Conservation (phyloP, 257 asterid genomes). For the Echites panduratus region DNA sequence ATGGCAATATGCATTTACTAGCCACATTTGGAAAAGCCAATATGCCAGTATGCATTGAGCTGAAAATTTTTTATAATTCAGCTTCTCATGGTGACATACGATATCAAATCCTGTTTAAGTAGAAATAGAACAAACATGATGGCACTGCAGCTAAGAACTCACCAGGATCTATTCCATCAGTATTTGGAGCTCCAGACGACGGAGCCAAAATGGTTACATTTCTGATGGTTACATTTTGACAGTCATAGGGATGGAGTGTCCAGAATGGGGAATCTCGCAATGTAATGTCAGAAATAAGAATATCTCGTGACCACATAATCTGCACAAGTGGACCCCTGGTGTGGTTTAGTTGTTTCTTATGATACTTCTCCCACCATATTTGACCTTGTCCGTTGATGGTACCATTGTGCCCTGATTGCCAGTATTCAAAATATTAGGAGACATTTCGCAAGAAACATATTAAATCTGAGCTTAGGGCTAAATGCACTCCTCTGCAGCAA, state of each 20-base stretch:
- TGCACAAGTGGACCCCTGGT: constrained; percentile 94
- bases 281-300: constrained; percentile 66
- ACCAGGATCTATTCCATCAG: constrained; percentile 98
- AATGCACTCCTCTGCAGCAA: background rate
- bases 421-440: constrained; percentile 26
- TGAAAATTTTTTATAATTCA: background rate
- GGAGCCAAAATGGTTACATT: constrained; percentile 84
- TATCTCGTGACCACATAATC: constrained; percentile 91
- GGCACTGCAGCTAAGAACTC: constrained; percentile 14
- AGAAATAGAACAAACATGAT: background rate
- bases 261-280: constrained; percentile 89
- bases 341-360: constrained; percentile 51
- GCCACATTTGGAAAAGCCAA: background rate
- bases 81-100: background rate
- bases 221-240: constrained; percentile 69
- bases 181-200: constrained; percentile 79
- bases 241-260: constrained; percentile 91
- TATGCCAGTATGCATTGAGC: background rate
- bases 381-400: constrained; percentile 88
- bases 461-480: background rate
- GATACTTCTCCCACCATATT: constrained; percentile 82
- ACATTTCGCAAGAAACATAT: background rate
- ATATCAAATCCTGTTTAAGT: background rate
- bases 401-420: constrained; percentile 73
- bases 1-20: background rate